phyloP scores from a whole-genome alignment of 164 flowering plant species.

The Annona cherimola region DNA sequence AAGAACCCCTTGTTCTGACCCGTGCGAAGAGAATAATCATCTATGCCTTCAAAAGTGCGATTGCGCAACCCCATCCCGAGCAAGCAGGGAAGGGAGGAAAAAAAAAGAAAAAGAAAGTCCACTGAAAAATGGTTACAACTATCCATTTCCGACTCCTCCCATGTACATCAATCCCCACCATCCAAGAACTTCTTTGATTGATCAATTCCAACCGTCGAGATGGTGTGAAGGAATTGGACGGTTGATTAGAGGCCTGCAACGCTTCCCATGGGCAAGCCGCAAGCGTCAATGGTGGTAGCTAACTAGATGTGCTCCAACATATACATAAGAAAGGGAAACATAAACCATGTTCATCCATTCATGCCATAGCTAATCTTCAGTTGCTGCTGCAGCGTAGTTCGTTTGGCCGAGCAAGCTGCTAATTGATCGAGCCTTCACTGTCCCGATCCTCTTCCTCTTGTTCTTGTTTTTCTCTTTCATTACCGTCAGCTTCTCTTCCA shows the following conservation, averaged over 20 bases:
- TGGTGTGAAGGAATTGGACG: neutral
- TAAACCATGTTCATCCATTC: neutral
- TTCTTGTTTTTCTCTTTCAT: slow-evolving; percentile 29
- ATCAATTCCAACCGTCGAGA: neutral
- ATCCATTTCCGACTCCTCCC: neutral
- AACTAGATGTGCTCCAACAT: neutral
- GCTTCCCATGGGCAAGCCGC: neutral
- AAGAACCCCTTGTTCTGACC: no score
- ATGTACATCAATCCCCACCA: neutral
- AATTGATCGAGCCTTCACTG: slow-evolving; percentile 69
- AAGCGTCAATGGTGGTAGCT: neutral
- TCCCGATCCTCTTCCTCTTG: slow-evolving; percentile 56
- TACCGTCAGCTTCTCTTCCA: slow-evolving; percentile 15
- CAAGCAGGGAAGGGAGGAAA: no score
- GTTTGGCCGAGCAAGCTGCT: slow-evolving; percentile 63
- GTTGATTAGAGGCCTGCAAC: neutral
- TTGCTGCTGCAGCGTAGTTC: neutral
- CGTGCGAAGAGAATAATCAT: no score
- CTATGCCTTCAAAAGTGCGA: no score
- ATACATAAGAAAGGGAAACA: neutral
- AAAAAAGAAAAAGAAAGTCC: no score
- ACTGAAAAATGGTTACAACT: neutral
- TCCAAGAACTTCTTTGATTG: neutral
- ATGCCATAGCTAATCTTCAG: neutral
- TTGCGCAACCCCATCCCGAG: no score